Conservation (phyloP, 306 rosid species). For the Rosa lucieae region DNA sequence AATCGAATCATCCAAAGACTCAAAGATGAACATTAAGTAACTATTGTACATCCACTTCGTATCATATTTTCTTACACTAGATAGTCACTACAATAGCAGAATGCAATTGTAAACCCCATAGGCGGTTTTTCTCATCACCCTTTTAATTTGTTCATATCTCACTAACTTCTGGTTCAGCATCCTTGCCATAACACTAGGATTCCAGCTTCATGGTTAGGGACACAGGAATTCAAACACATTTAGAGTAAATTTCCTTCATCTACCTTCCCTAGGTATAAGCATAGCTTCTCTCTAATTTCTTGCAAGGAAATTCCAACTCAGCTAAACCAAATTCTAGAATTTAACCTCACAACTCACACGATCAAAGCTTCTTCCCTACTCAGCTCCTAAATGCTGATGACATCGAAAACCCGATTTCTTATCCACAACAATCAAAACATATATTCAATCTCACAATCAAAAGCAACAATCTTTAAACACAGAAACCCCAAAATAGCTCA, state of each 20-base stretch:
- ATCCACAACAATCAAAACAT: slow-evolving; percentile 9
- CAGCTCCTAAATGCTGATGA: neutral
- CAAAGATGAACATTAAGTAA: neutral
- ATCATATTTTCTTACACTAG: neutral
- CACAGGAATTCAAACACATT: slow-evolving; percentile 2
- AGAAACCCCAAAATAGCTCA: slow-evolving; percentile 14
- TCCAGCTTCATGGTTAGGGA: neutral
- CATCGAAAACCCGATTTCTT: neutral
- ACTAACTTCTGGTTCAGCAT: neutral
- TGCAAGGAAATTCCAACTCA: neutral
- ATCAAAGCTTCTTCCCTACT: neutral
- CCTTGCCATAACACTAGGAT: neutral
- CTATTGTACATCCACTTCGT: neutral
- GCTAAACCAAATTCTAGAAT: neutral
- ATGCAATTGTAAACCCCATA: neutral
- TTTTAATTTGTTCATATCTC: neutral
- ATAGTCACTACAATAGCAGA: neutral
- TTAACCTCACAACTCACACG: neutral
- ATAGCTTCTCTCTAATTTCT: neutral
- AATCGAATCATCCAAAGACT: neutral
- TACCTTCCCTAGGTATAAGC: neutral
- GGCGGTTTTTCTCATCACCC: neutral
- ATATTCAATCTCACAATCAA: neutral
- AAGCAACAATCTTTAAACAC: neutral
- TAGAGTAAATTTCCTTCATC: neutral